Evolutionary conservation across 148 eudicot genomes (phyloP).

Genomic region (Pharnaceum exiguum): DNA sequence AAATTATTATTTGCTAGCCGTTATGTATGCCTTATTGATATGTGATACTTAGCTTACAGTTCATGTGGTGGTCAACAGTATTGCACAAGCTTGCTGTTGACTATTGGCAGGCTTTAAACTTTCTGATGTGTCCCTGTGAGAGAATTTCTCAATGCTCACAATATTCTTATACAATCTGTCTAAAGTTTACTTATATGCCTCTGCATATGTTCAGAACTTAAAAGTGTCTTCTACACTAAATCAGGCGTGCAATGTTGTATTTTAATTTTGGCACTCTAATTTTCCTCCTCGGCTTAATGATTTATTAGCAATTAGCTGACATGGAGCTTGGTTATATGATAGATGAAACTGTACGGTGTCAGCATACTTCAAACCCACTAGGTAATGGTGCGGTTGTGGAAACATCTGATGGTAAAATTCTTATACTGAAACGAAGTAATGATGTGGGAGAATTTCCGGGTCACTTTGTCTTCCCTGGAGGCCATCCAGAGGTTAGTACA

Average conservation of each 20-base stretch:
- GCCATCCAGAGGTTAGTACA: conserved; percentile 86
- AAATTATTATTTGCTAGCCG: background rate
- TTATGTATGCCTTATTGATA: background rate
- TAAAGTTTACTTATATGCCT: too few species aligned
- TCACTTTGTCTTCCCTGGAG: conserved; percentile 93
- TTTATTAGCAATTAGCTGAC: background rate
- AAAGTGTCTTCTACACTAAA: too few species aligned
- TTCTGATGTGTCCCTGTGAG: too few species aligned
- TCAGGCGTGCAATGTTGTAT: too few species aligned
- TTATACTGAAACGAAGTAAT: conserved; percentile 81
- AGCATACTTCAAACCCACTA: conserved; percentile 84
- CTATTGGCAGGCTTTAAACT: too few species aligned
- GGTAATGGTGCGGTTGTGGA: conserved; percentile 92
- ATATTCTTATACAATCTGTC: too few species aligned
- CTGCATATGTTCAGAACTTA: too few species aligned
- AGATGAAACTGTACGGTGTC: conserved; percentile 74
- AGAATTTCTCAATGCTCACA: too few species aligned
- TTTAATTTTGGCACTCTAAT: too few species aligned
- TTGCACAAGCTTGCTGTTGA: too few species aligned
- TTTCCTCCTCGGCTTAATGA: too few species aligned
- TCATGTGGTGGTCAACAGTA: background rate
- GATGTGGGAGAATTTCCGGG: conserved; percentile 96
- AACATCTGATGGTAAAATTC: conserved; percentile 66
- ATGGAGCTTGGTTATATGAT: conserved; percentile 8
- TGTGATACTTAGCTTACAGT: background rate